A percentile compares a stretch with the other conserved stretches of the same genome.
phyloP scores from a whole-genome alignment of 441 rosid genomes.

The Adansonia grandidieri region DNA sequence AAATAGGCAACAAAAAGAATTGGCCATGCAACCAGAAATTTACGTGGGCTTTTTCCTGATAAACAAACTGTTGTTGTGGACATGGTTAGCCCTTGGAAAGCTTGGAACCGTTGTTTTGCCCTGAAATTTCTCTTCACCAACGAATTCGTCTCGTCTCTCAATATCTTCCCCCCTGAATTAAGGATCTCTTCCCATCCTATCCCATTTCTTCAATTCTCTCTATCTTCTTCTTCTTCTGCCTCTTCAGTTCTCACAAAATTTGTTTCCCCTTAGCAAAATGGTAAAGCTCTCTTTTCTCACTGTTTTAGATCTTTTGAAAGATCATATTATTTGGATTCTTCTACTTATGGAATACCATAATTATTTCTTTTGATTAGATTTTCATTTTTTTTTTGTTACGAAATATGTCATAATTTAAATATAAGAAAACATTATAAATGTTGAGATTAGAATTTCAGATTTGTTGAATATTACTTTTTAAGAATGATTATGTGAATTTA shows the following conservation, averaged over 20 bases:
- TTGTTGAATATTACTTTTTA: no score
- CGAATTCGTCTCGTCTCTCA: constrained; percentile 37
- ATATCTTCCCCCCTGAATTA: constrained; percentile 35
- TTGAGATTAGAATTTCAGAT: no score
- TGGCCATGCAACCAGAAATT: background rate
- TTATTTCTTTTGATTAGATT: background rate
- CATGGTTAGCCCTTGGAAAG: constrained; percentile 27
- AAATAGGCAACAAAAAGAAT: background rate
- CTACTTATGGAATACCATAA: background rate
- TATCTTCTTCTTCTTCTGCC: constrained; percentile 12
- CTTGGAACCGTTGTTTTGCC: constrained; percentile 41
- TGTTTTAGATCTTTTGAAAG: background rate
- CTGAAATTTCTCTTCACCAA: constrained; percentile 46
- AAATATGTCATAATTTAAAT: no score
- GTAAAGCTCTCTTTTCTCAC: constrained; percentile 36
- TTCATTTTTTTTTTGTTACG: no score
- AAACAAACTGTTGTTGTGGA: constrained; percentile 28
- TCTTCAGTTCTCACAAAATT: constrained; percentile 34
- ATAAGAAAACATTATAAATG: no score
- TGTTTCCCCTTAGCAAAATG: constrained; percentile 51
- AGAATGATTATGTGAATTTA: no score
- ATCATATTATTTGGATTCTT: background rate
- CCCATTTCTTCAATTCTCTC: constrained; percentile 17
- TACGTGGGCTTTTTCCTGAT: background rate
- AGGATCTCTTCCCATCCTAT: constrained; percentile 50